These are phyloP conservation scores for Backusella sp. DNA, from an alignment of 192 early-diverging fungal species.

Conservation along the genomic window DNA sequence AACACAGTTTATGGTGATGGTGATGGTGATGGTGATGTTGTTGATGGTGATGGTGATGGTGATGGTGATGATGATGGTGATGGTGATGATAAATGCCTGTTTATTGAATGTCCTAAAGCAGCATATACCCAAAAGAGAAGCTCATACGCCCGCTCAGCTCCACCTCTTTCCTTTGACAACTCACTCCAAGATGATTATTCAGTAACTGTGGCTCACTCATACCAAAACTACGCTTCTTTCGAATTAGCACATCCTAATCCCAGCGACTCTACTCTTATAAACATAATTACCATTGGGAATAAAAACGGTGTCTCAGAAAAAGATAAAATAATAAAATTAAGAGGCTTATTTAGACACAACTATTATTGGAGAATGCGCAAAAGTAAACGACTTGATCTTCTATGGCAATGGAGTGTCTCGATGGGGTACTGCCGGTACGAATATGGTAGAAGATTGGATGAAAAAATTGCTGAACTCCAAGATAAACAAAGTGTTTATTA, in stretches of 20 bases:
- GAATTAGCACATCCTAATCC: background rate
- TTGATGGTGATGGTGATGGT: background rate
- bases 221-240: background rate
- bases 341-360: background rate
- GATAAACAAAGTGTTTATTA: background rate
- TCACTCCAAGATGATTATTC: background rate
- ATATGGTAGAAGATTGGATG: background rate
- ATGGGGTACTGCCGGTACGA: constrained; percentile 11
- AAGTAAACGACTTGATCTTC: background rate
- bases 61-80: background rate
- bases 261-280: background rate
- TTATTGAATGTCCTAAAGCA: background rate
- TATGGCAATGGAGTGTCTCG: constrained; percentile 14
- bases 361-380: background rate
- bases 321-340: background rate
- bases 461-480: constrained; percentile 11
- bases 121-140: background rate
- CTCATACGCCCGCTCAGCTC: background rate
- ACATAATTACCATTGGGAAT: background rate
- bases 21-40: background rate
- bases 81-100: background rate
- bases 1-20: background rate
- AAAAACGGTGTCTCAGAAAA: background rate
- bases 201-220: background rate
- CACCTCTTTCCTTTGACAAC: background rate